Conservation (phyloP, 2,329 filamentous ascomycete species). For the Aspergillus niger region DNA sequence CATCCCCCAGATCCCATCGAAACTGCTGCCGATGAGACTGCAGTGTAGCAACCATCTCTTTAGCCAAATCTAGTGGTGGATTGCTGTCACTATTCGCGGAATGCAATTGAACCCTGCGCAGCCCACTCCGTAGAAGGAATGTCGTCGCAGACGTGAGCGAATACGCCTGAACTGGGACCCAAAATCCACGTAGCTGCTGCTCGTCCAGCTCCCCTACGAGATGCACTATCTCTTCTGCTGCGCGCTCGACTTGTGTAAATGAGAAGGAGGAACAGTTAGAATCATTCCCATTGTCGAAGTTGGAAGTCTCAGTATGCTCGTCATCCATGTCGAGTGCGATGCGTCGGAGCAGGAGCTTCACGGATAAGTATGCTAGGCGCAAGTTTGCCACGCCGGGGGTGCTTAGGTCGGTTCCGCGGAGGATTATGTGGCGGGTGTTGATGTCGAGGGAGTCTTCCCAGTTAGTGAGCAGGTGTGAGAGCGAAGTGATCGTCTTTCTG, state of each 20-base stretch:
- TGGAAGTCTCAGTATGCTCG: slow-evolving; percentile 3
- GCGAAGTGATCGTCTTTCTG: slow-evolving; percentile 24
- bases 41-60: slow-evolving; percentile 45
- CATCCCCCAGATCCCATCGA: slow-evolving; percentile 55
- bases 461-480: slow-evolving; percentile 44
- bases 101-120: slow-evolving; percentile 32
- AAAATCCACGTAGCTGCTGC: slow-evolving; percentile 52
- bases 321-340: slow-evolving; percentile 50
- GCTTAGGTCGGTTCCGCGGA: slow-evolving; percentile 46
- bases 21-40: slow-evolving; percentile 42
- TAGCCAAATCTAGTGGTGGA: slow-evolving; percentile 47
- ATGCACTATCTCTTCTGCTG: slow-evolving; percentile 54
- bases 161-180: slow-evolving; percentile 53
- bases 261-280: slow-evolving; percentile 17
- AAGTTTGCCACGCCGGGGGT: slow-evolving; percentile 54
- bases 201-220: slow-evolving; percentile 51
- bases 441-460: slow-evolving; percentile 51
- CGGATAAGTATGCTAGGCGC: slow-evolving; percentile 53
- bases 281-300: background rate
- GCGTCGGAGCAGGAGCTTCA: slow-evolving; percentile 51
- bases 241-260: slow-evolving; percentile 48
- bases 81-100: too few relatives aligned
- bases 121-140: slow-evolving; percentile 53
- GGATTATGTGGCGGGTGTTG: slow-evolving; percentile 43
- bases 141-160: slow-evolving; percentile 53